These are phyloP conservation scores for Copromyces sp. DNA, from an alignment of 495 filamentous ascomycete genomes.

Conservation along the genomic window DNA sequence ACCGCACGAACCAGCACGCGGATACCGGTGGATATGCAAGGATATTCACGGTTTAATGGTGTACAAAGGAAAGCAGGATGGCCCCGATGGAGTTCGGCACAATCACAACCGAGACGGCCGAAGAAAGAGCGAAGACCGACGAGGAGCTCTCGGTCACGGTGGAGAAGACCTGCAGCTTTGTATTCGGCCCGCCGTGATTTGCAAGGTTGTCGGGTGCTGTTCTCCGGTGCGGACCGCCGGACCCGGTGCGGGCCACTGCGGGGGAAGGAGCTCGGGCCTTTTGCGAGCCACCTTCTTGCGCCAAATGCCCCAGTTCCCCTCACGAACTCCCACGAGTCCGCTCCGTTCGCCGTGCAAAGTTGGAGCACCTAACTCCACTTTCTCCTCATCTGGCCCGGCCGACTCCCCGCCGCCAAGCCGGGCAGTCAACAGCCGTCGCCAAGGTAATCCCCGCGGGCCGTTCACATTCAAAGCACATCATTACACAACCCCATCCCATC, in stretches of 20 bases:
- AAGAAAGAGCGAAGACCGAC: background rate
- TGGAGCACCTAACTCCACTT: background rate
- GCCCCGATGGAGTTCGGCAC: background rate
- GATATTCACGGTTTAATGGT: background rate
- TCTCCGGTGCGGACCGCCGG: background rate
- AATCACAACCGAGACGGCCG: background rate
- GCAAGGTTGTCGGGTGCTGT: background rate
- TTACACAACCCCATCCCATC: background rate
- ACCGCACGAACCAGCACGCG: background rate
- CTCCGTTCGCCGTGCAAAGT: background rate
- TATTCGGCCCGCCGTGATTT: background rate
- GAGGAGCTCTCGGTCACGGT: background rate
- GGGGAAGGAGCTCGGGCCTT: background rate
- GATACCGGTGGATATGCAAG: background rate
- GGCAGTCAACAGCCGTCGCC: background rate
- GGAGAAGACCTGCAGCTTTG: background rate
- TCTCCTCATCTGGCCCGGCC: background rate
- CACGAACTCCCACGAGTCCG: background rate
- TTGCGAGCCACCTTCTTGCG: too few relatives aligned
- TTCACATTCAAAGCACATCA: background rate
- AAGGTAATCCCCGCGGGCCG: background rate
- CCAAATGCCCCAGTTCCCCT: background rate
- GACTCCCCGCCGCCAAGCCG: background rate
- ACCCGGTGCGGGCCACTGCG: background rate
- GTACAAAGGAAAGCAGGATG: background rate